Evolutionary conservation across 352 stramenopile genomes (phyloP), one percentile per base, ranked within the genome.

Genomic region (Salisapilia sapeloensis): DNA sequence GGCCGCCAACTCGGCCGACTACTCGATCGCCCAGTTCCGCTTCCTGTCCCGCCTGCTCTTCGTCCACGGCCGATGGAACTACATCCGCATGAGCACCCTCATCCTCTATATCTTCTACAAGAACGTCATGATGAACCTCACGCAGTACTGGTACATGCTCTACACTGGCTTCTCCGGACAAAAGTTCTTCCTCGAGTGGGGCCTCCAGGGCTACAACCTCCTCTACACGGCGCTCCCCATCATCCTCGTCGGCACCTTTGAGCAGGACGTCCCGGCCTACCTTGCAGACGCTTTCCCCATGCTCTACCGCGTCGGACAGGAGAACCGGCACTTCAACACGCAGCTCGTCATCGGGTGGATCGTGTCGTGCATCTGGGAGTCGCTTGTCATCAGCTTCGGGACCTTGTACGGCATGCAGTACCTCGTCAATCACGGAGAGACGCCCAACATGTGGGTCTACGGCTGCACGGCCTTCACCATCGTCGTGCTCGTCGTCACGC

Each of bases 21-120:
- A 96, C 48, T 82, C 87, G 23, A 96, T 97, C 35, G 86, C 78
- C 12, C 77, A 96, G 46, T 97, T 97, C 61, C 74, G 76, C 0
- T 96, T 95, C 48, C 43, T 97, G 10, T 69, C 72, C 37, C 70
- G 78, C 0, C 46, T 97, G 24, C 42, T 96, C 24, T 61, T 97
- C 22, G 80, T 96, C 9, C 86, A 97, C 44, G 91, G 91, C 5
- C 80, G 85, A 9, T 95, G 78, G 75, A 93, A 94, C 46, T 97
- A 97, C 46, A 52, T 92, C 9, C 77, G 91, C 25, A 92, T 96
- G 53, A 80, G 74, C 29, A 94, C 93, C 45, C 51, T 95, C 4
- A 90, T 96, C 26, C 38, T 94, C 25, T 95, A 96, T 55, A 92
- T 85, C 26, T 96, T 96, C 48, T 96, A 96, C 80, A 96, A 95